Percentiles rank a stretch among this genome's conserved stretches.
Conservation (phyloP, 2,329 filamentous ascomycete species). For the Xylaria sp. region DNA sequence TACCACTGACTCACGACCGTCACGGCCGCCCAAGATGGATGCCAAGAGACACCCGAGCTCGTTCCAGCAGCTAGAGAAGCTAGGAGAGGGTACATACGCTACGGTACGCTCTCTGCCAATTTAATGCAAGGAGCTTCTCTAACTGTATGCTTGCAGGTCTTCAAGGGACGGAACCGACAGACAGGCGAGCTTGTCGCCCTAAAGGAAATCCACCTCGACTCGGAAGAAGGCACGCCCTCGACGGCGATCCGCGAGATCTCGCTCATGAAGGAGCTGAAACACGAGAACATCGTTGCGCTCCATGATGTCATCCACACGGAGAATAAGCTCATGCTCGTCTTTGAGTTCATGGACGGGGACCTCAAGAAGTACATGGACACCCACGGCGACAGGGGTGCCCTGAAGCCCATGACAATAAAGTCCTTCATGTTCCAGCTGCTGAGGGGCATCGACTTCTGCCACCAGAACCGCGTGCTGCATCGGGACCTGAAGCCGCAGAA, state of each 20-base stretch:
- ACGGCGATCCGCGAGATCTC: constrained; percentile 98
- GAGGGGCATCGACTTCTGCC: constrained; percentile 94
- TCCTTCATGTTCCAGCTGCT: constrained; percentile 99
- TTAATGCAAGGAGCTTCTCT: constrained; percentile 27
- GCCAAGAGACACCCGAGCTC: constrained; percentile 91
- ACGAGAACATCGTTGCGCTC: constrained; percentile 95
- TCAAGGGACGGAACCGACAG: constrained; percentile 96
- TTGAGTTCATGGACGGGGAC: constrained; percentile 98
- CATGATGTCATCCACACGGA: constrained; percentile 99
- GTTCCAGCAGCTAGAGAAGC: constrained; percentile 98
- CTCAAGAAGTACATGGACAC: constrained; percentile 99
- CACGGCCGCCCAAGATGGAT: constrained; percentile 66
- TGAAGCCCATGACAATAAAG: constrained; percentile 91
- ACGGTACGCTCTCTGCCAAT: constrained; percentile 64
- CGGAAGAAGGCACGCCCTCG: constrained; percentile 94
- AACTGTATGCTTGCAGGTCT: constrained; percentile 64
- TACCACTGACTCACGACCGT: background rate
- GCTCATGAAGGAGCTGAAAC: constrained; percentile 98
- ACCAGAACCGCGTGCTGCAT: constrained; percentile 94
- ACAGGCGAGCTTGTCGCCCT: constrained; percentile 95
- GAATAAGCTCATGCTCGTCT: constrained; percentile 99
- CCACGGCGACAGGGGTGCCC: constrained; percentile 82
- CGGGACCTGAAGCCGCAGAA: constrained; percentile 97
- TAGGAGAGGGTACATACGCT: constrained; percentile 97
- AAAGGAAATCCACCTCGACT: constrained; percentile 98